Evolutionary conservation across 768 basidiomycete genomes (phyloP).

Genomic region (Tylopilus vinaceipallidus): DNA sequence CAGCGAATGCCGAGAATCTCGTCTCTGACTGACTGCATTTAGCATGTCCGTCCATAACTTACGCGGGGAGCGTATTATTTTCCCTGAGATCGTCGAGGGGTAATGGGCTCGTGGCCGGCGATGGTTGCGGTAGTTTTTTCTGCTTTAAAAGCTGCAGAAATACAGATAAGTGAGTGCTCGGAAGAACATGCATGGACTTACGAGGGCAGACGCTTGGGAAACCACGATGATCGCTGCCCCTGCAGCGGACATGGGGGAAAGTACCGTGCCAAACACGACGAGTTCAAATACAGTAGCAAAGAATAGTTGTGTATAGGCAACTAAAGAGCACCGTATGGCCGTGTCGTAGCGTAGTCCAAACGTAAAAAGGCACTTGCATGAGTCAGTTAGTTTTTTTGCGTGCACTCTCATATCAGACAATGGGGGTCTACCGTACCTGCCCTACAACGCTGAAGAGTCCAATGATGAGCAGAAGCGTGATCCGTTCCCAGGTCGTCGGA

Average conservation of each 20-base stretch:
- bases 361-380: slow-evolving; percentile 48
- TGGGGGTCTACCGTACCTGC: too few relatives aligned
- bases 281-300: slow-evolving; percentile 66
- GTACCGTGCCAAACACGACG: slow-evolving; percentile 59
- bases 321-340: slow-evolving; percentile 61
- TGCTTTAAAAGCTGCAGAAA: slow-evolving; percentile 4
- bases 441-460: too few relatives aligned
- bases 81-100: background rate
- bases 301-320: slow-evolving; percentile 62
- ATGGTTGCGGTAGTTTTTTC: background rate
- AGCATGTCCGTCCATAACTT: too few relatives aligned
- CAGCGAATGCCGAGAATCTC: too few relatives aligned
- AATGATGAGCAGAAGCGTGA: too few relatives aligned
- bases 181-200: background rate
- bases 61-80: too few relatives aligned
- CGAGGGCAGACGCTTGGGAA: slow-evolving; percentile 4
- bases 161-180: background rate
- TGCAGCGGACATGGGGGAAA: slow-evolving; percentile 54
- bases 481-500: too few relatives aligned
- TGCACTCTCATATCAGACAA: background rate
- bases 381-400: background rate
- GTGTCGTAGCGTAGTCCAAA: slow-evolving; percentile 65
- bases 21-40: too few relatives aligned
- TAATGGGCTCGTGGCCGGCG: background rate
- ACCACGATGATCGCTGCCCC: slow-evolving; percentile 66